Conservation (phyloP, 345 rosid species). For the Lumnitzera littorea region DNA sequence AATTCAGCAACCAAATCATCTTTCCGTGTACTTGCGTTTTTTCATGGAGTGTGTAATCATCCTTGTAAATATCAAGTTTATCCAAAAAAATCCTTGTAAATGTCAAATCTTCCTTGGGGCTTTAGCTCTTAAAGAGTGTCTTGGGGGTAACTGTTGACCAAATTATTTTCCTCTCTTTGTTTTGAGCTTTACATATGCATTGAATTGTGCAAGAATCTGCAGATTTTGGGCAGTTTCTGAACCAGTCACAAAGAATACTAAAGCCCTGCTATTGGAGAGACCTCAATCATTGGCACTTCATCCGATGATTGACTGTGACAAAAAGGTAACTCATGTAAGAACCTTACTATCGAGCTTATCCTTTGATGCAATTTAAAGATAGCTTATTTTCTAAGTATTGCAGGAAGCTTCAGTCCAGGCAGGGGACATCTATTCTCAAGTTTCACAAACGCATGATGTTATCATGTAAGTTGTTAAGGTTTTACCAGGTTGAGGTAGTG, state of each 20-base stretch:
- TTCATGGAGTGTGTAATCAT: too few relatives aligned
- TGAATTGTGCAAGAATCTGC: constrained; percentile 6
- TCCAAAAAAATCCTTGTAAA: too few relatives aligned
- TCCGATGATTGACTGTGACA: constrained; percentile 55
- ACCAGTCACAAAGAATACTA: constrained; percentile 27
- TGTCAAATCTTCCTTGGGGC: too few relatives aligned
- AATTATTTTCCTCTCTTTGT: not conserved
- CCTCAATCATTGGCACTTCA: constrained; percentile 31
- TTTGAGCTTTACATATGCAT: not conserved
- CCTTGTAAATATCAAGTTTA: too few relatives aligned
- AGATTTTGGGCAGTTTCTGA: constrained; percentile 64
- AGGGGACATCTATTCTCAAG: constrained; percentile 76
- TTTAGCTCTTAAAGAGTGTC: too few relatives aligned
- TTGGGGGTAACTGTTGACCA: too few relatives aligned
- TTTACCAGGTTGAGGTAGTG: constrained; percentile 4
- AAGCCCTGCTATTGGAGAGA: constrained; percentile 22
- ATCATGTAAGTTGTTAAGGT: constrained; percentile 50
- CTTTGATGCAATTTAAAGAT: constrained; percentile 6
- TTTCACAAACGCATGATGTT: constrained; percentile 85
- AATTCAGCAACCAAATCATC: too few relatives aligned
- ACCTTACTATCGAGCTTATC: constrained; percentile 6
- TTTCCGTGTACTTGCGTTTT: too few relatives aligned
- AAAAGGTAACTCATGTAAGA: constrained; percentile 46
- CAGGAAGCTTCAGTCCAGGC: constrained; percentile 45
- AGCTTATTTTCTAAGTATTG: constrained; percentile 12